Evolutionary conservation across 164 flowering plant species (phyloP), one percentile per base, ranked within the genome.

Genomic region (Piper betle): DNA sequence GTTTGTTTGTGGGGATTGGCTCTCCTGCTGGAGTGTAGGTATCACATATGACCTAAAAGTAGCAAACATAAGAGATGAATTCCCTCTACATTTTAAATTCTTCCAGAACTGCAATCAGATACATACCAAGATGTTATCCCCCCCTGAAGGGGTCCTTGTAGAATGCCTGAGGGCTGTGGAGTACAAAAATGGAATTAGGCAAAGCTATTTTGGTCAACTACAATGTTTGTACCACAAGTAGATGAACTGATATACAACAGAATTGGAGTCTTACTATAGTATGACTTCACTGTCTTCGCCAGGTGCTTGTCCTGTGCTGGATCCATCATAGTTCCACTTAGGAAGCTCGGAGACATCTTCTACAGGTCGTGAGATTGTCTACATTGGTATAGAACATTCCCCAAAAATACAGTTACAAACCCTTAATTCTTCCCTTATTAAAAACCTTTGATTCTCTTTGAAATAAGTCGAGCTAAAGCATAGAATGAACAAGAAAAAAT

Each of bases 241-340:
- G 33, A 25, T 25, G 33, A 39, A 5, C 39, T 58, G 4, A 39
- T 37, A 57, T 15, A 11, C 16, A 39, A 16, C 15, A 39, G 41
- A 37, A 58, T 57, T 12, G 15, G 60, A 16, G 64, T 61, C 88
- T 85, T 84, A 93, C 97, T 86, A 93, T 80, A 93, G 64, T 66
- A 91, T 93, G 12, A 93, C 99, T 88, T 91, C 99, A 82, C 99
- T 93, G 59, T 93, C 97, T 68, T 91, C 96, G 62, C 99, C 99
- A 1, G 99, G 99, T 19, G 99, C 99, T 78, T 93, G 97, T 38
- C 99, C 97, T n/a, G 99, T 91, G 70, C 99, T 93, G 8, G 99
- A 91, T 61, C 99, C 99, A 76, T 93, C 99, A 60, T 84, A 90
- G 68, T 93, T 93, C 99, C 99, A 93, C 71, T 82, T 93, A 61